Percentiles rank a stretch among this genome's conserved stretches.
These are phyloP conservation scores for Globisporangium apiculatum DNA, from an alignment of 352 stramenopile genomes.

Conservation along the genomic window DNA sequence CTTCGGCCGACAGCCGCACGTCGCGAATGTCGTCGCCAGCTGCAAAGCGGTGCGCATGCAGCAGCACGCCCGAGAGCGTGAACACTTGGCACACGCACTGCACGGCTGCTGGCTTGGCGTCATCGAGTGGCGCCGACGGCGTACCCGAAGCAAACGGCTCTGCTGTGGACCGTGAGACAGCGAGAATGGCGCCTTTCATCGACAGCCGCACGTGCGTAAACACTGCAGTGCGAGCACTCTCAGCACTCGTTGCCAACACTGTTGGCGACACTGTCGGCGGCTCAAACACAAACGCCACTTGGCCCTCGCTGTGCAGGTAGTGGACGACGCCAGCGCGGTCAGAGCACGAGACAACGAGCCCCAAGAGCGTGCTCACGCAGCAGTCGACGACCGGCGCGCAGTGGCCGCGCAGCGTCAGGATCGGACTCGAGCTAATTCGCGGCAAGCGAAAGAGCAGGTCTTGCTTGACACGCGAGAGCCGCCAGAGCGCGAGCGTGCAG, in stretches of 20 bases:
- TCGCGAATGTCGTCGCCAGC: conserved; percentile 31
- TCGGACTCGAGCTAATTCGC: conserved; percentile 52
- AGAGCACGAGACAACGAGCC: conserved; percentile 63
- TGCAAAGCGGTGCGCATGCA: conserved; percentile 41
- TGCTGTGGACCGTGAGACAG: conserved; percentile 19
- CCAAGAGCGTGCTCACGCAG: conserved; percentile 53
- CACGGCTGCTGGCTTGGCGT: conserved; percentile 1
- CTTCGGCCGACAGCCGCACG: conserved; percentile 57
- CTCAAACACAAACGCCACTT: conserved; percentile 63
- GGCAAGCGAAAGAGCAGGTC: conserved; percentile 70
- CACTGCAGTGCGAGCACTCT: conserved; percentile 11
- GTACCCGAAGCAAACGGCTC: not conserved
- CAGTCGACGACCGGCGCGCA: conserved; percentile 44
- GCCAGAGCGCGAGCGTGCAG: conserved; percentile 60
- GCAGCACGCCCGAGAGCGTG: conserved; percentile 54
- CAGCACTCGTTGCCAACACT: not conserved
- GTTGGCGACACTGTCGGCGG: conserved; percentile 11
- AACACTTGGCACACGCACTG: conserved; percentile 51
- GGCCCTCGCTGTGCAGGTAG: conserved; percentile 64
- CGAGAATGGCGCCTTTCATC: conserved; percentile 56
- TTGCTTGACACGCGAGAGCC: conserved; percentile 61
- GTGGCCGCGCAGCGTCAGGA: conserved; percentile 64
- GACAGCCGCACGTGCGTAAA: conserved; percentile 46
- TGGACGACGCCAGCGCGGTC: conserved; percentile 43
- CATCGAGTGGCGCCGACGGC: not conserved